Conservation (phyloP, 345 rosid species). For the Lagerstroemia speciosa region DNA sequence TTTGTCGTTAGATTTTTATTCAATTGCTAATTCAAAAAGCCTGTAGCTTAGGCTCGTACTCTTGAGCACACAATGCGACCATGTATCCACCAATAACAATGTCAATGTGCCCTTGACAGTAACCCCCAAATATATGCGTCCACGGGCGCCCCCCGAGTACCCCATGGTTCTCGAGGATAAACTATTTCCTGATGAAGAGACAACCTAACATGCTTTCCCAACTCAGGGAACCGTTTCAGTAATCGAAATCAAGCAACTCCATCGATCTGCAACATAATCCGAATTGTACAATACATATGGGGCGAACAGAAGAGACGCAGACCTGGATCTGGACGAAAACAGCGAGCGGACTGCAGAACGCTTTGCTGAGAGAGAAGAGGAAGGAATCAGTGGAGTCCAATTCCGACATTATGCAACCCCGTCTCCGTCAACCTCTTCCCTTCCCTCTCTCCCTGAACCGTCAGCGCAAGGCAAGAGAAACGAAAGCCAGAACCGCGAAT, state of each 20-base stretch:
- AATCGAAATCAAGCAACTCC: not conserved
- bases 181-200: not conserved
- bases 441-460: not conserved
- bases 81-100: too few species aligned
- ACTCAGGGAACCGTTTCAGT: not conserved
- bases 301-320: not conserved
- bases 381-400: constrained; percentile 58
- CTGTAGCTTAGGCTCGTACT: not conserved
- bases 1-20: not conserved
- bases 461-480: not conserved
- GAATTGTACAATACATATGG: not conserved
- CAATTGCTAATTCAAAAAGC: constrained; percentile 1
- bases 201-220: not conserved
- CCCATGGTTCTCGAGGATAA: not conserved
- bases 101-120: too few species aligned
- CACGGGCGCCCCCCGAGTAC: not conserved
- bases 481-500: too few species aligned
- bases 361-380: constrained; percentile 76
- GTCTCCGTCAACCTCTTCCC: too few species aligned
- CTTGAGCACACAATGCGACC: too few species aligned
- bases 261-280: not conserved
- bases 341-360: constrained; percentile 62
- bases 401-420: constrained; percentile 34
- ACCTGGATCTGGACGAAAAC: constrained; percentile 98
- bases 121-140: too few species aligned